Percentiles rank a stretch among this genome's conserved stretches.
phyloP scores from a whole-genome alignment of 2,329 filamentous ascomycete genomes.

The Neoarthrinium moseri region DNA sequence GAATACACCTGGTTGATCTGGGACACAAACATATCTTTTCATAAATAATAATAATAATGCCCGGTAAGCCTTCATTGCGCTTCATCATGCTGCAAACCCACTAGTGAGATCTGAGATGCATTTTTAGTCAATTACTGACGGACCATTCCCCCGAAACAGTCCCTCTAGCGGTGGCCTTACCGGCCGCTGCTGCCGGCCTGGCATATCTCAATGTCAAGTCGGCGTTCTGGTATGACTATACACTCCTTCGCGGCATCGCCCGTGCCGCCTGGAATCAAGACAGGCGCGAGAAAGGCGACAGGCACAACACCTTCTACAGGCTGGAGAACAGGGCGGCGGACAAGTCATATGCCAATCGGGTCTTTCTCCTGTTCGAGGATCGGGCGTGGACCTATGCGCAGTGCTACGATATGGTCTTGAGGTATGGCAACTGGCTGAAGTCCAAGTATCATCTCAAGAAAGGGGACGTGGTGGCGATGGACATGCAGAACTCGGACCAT shows the following conservation, averaged over 20 bases:
- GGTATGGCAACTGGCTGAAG: conserved; percentile 75
- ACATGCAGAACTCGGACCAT: conserved; percentile 78
- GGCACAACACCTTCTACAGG: conserved; percentile 70
- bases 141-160: conserved; percentile 32
- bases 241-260: conserved; percentile 55
- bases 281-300: conserved; percentile 54
- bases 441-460: conserved; percentile 61
- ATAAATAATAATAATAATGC: not conserved
- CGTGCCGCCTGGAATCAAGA: conserved; percentile 41
- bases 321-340: conserved; percentile 66
- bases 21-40: no score
- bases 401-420: conserved; percentile 67
- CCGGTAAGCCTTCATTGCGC: not conserved
- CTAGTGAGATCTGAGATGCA: no score
- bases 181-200: conserved; percentile 64
- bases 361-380: conserved; percentile 69
- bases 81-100: no score
- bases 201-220: conserved; percentile 77
- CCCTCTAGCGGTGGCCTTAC: conserved; percentile 52
- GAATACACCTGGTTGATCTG: no score
- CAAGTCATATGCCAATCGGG: conserved; percentile 47
- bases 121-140: no score
- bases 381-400: conserved; percentile 72
- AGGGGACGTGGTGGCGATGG: conserved; percentile 75
- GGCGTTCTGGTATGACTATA: conserved; percentile 64